Evolutionary conservation across 139 green algal genomes (phyloP), one percentile per base, ranked within the genome.

Genomic region (Tetradesmus obliquus): DNA sequence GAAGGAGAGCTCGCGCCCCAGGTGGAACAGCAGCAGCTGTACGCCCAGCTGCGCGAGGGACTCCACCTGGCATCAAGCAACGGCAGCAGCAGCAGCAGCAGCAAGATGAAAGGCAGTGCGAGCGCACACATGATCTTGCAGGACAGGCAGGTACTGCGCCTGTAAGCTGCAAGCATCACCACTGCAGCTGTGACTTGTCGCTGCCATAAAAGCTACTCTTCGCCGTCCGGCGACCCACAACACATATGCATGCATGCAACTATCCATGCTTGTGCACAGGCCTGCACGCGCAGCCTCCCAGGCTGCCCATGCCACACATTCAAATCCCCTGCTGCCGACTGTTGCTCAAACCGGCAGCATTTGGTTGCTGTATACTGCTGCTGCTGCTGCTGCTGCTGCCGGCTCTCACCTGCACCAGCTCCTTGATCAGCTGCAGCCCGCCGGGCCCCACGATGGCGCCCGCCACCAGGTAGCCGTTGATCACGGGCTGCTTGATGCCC

Each of bases 401-500:
- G 32, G 32, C 32, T 45, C 85, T 22, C 71, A 86, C 87, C 89
- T 92, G 89, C 66, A 92, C 89, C 22, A 93, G 82, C 91, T 93
- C 93, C 85, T 93, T 93, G 88, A 94, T 93, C 6, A 93, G 87
- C 2, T 98, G 90, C n/a, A 99, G 91, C 0, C 98, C 98, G 0
- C 98, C 98, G 0, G 98, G 98, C 3, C 98, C 98, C 54, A 99
- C 95, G 3, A 98, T 69, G 9, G 96, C 96, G 0, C 98, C 98
- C 19, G 98, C 98, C 5, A 99, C 91, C n/a, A 99, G 96, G 93
- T 99, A 99, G 12, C 98, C 98, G 88, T 98, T 99, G 93, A 99
- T 99, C 45, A 96, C 93, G 0, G 98, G 98, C 95, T 99, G 98
- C 62, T 95, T 92, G 54, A 99, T 54, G 1, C 95, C 86, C 91